A percentile compares a stretch with the other conserved stretches of the same genome.
These are phyloP conservation scores for Xerocomellus amylosporus DNA, from an alignment of 768 basidiomycete species.

Conservation along the genomic window DNA sequence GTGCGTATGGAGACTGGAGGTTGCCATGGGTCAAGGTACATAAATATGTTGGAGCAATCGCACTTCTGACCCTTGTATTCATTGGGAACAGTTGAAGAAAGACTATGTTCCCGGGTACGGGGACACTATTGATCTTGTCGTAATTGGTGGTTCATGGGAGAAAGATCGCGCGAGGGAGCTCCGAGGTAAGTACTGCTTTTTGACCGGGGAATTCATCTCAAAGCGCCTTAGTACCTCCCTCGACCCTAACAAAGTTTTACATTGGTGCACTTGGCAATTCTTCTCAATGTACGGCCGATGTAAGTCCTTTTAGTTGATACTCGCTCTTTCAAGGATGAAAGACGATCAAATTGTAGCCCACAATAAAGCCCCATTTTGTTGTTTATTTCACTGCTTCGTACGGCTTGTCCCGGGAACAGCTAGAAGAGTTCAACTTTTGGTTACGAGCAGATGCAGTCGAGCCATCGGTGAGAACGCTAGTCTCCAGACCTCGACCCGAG, in stretches of 20 bases:
- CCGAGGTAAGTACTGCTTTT: slow-evolving; percentile 47
- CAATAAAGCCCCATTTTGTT: slow-evolving; percentile 57
- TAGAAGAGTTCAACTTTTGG: slow-evolving; percentile 72
- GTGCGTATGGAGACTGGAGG: slow-evolving; percentile 60
- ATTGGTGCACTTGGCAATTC: slow-evolving; percentile 63
- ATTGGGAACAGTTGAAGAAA: slow-evolving; percentile 53
- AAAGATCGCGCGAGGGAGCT: slow-evolving; percentile 74
- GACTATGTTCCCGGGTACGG: slow-evolving; percentile 88
- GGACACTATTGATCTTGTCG: slow-evolving; percentile 74
- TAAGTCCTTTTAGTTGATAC: slow-evolving; percentile 24
- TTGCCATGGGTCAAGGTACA: slow-evolving; percentile 78
- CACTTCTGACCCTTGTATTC: slow-evolving; percentile 1
- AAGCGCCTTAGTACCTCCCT: slow-evolving; percentile 54
- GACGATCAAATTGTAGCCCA: slow-evolving; percentile 32
- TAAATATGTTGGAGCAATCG: slow-evolving; percentile 6
- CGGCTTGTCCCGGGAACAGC: slow-evolving; percentile 60
- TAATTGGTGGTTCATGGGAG: slow-evolving; percentile 80
- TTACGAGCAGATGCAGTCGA: slow-evolving; percentile 38
- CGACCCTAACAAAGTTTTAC: slow-evolving; percentile 76
- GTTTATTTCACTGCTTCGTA: slow-evolving; percentile 77
- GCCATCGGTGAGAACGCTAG: slow-evolving; percentile 13
- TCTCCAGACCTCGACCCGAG: background rate
- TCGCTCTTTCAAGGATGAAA: background rate
- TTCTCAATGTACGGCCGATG: slow-evolving; percentile 38
- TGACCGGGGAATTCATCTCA: background rate